phyloP scores from a whole-genome alignment of 352 stramenopile species.

The Phytophthora foliorum region DNA sequence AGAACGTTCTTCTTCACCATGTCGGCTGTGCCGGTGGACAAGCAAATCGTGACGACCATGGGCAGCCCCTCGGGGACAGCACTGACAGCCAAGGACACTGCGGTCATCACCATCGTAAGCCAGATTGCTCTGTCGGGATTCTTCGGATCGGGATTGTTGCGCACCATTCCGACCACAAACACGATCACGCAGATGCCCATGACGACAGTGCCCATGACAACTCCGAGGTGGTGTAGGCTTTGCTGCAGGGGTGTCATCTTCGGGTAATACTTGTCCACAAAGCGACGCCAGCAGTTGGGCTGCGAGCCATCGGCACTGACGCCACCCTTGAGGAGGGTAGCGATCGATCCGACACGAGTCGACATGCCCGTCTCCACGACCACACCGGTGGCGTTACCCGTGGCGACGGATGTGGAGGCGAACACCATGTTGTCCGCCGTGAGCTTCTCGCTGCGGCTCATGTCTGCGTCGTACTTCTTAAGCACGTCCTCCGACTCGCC shows the following conservation, averaged over 20 bases:
- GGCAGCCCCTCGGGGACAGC: conserved; percentile 81
- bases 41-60: conserved; percentile 83
- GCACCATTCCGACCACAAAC: conserved; percentile 90
- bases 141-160: conserved; percentile 68
- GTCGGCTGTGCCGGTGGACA: conserved; percentile 72
- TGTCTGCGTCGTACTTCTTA: conserved; percentile 69
- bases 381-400: conserved; percentile 65
- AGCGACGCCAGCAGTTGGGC: conserved; percentile 61
- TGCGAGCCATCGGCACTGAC: conserved; percentile 27
- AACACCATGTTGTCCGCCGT: conserved; percentile 94
- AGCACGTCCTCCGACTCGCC: conserved; percentile 91
- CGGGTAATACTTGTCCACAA: conserved; percentile 71
- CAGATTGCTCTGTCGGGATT: conserved; percentile 87
- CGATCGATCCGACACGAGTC: conserved; percentile 74
- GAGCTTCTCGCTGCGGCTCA: conserved; percentile 60
- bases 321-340: conserved; percentile 58
- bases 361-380: conserved; percentile 75
- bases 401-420: conserved; percentile 82
- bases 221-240: conserved; percentile 94
- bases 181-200: conserved; percentile 94
- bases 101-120: conserved; percentile 96
- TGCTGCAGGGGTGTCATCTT: conserved; percentile 93
- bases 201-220: conserved; percentile 91
- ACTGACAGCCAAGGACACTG: conserved; percentile 88
- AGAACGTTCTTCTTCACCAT: conserved; percentile 90